Evolutionary conservation across 1,284 basidiomycete genomes (phyloP), one percentile per base, ranked within the genome.

Genomic region (Ceratobasidium sp.): DNA sequence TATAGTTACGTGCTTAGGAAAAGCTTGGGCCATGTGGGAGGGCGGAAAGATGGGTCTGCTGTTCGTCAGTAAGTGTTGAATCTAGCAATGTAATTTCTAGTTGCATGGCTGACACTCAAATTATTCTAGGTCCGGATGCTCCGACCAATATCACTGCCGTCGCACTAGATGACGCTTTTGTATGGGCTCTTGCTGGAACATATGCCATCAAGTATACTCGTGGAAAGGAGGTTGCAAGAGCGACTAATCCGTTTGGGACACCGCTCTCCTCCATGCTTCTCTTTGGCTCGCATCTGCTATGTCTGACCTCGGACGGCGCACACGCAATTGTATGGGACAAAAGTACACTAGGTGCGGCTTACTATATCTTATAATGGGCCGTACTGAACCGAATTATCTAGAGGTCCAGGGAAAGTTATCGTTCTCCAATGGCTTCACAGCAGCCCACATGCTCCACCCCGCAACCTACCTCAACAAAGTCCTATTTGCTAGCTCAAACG

Each of bases 381-480:
- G 28, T 54, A 26, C 30, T 55, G 7, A 74, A 76, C 47, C 63
- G 66, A 73, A 16, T 50, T 46, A 13, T 67, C 3, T 74, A 91
- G 90, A 83, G 61, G 80, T 93, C 13, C 84, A 89, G 64, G 83
- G 83, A 1, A 87, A 86, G 11, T 88, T 98, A 57, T 84, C 89
- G 63, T 96, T 96, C 77, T 89, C 92, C 50, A 78, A 85, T 14
- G 89, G 86, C 5, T 98, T 98, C 80, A 92, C 89, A 0, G 96
- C 97, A 9, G 92, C 89, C 11, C 87, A 86, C 21, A 82, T 98
- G 35, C 85, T 98, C 6, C 98, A 99, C 81, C 98, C 98, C 0
- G 91, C 95, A 0, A 99, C 98, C 3, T 99, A 99, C 81, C 82
- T 99, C 69, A 98, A 99, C 85, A 99, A 99, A 83, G 86, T 99